phyloP scores from a whole-genome alignment of 129 eudicot genomes.

The Pulicaria dysenterica region DNA sequence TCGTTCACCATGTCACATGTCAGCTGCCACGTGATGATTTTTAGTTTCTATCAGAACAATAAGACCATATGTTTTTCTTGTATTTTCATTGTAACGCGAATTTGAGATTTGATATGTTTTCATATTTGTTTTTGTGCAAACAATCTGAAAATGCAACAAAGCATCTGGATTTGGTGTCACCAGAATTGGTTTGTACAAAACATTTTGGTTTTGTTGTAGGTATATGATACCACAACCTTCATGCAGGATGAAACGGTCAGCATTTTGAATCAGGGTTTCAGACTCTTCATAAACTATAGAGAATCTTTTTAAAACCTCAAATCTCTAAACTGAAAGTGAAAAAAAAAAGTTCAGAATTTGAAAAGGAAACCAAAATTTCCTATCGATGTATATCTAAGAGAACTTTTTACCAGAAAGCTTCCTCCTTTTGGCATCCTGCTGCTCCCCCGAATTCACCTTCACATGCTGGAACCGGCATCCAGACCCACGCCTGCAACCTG shows the following conservation, averaged over 20 bases:
- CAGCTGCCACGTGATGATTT: background rate
- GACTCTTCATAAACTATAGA: too few species aligned
- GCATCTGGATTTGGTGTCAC: too few species aligned
- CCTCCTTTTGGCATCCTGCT: constrained; percentile 35
- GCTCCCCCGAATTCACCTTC: background rate
- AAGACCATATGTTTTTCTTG: constrained; percentile 28
- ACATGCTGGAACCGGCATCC: constrained; percentile 40
- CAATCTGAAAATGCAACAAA: background rate
- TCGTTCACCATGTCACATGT: background rate
- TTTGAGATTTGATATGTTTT: constrained; percentile 16
- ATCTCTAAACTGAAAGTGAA: background rate
- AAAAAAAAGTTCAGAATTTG: background rate
- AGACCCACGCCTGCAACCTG: constrained; percentile 49
- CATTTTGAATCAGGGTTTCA: background rate
- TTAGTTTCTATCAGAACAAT: constrained; percentile 26
- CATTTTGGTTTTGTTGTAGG: too few species aligned
- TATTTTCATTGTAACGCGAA: constrained; percentile 17
- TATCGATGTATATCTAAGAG: constrained; percentile 14
- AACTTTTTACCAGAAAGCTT: constrained; percentile 24
- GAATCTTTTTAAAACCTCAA: background rate
- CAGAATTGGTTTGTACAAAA: too few species aligned
- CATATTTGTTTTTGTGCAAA: constrained; percentile 13
- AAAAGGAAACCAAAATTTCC: background rate
- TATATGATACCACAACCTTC: background rate
- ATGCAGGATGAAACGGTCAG: background rate